phyloP scores from a whole-genome alignment of 257 asterid species.

The Primulina tabacum region DNA sequence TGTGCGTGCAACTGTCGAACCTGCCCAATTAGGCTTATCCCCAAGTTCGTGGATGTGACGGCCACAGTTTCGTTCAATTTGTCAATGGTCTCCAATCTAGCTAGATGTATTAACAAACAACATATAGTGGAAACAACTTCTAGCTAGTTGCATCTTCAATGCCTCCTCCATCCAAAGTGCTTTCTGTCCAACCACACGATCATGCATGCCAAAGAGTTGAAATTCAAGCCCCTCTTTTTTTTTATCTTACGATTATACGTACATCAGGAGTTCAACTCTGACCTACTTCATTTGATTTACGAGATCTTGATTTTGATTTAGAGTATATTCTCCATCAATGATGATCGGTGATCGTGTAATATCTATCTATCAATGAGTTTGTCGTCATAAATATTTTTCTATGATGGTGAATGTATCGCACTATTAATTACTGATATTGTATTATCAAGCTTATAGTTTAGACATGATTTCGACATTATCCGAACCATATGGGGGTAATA shows the following conservation, averaged over 20 bases:
- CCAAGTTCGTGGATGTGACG: neutral
- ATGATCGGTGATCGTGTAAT: no score
- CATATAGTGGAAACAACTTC: constrained; percentile 14
- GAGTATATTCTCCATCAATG: no score
- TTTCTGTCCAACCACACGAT: constrained; percentile 10
- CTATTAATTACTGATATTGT: no score
- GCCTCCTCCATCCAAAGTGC: constrained; percentile 22
- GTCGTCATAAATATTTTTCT: no score
- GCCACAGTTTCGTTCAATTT: neutral
- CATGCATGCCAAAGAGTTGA: neutral
- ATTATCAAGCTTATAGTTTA: no score
- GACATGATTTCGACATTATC: neutral
- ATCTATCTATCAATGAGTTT: no score
- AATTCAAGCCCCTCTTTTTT: neutral
- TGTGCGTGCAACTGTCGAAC: neutral
- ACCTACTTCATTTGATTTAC: no score
- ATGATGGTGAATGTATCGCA: no score
- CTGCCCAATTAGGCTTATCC: neutral
- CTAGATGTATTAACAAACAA: neutral
- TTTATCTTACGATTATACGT: neutral
- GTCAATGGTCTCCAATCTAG: neutral
- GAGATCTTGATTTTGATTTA: no score
- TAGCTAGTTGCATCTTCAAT: neutral
- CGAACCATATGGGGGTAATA: neutral
- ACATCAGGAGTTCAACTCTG: no score